Conservation (phyloP, 208 protist species). For the Acanthamoeba triangularis region DNA sequence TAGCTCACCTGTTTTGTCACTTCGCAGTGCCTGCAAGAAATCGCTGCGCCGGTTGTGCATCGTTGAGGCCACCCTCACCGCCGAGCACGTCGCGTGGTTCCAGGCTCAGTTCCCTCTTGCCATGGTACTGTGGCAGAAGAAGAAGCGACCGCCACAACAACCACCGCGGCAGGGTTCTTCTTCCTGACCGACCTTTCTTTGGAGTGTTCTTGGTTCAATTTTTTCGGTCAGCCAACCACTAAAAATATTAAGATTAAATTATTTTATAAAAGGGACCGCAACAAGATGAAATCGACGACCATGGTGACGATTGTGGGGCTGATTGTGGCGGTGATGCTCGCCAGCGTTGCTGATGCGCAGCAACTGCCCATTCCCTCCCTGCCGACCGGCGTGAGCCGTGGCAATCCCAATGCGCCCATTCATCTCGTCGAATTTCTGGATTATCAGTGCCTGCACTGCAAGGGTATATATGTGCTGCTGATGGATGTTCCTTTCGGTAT, state of each 20-base stretch:
- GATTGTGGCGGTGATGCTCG: neutral
- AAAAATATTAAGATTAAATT: neutral
- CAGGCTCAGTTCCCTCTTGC: neutral
- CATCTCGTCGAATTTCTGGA: conserved; percentile 63
- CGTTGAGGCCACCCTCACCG: neutral
- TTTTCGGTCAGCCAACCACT: too few relatives aligned
- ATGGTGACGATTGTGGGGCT: neutral
- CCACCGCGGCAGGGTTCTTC: neutral
- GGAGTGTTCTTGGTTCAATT: too few relatives aligned
- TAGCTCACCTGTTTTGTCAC: neutral
- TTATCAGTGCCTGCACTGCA: conserved; percentile 61
- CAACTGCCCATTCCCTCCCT: conserved; percentile 35
- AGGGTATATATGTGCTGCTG: too few relatives aligned
- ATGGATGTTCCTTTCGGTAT: too few relatives aligned
- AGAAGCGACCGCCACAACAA: neutral
- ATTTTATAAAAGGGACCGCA: neutral
- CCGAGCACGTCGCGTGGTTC: neutral
- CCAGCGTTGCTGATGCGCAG: neutral
- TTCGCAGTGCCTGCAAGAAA: neutral
- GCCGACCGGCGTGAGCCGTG: conserved; percentile 55
- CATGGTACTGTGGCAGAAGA: neutral
- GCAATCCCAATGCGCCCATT: conserved; percentile 55
- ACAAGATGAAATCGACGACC: neutral
- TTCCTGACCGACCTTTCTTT: neutral
- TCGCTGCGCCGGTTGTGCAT: conserved; percentile 4